Evolutionary conservation across 2,329 filamentous ascomycete genomes (phyloP).

Genomic region (Apiospora kogelbergensis): DNA sequence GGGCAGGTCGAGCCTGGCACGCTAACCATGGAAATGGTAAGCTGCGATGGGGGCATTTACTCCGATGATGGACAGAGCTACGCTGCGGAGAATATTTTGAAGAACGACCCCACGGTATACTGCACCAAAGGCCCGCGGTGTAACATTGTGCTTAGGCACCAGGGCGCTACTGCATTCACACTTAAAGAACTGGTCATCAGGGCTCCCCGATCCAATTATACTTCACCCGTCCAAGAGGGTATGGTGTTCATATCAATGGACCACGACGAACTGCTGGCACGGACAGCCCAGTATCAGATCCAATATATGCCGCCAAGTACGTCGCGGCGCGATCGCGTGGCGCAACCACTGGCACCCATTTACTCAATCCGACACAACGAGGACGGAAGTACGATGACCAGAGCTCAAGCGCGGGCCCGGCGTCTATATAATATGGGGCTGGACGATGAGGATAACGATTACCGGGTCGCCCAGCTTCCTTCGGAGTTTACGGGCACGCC

Average conservation of each 20-base stretch:
- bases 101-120: slow-evolving; percentile 81
- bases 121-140: slow-evolving; percentile 86
- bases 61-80: slow-evolving; percentile 60
- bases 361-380: slow-evolving; percentile 54
- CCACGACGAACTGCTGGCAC: slow-evolving; percentile 69
- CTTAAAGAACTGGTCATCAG: slow-evolving; percentile 86
- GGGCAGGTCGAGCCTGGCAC: slow-evolving; percentile 84
- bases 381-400: slow-evolving; percentile 49
- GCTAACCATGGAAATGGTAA: slow-evolving; percentile 83
- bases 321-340: slow-evolving; percentile 26
- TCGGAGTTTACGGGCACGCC: slow-evolving; percentile 50
- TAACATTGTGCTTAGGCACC: slow-evolving; percentile 82
- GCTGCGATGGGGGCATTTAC: slow-evolving; percentile 80
- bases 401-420: slow-evolving; percentile 42
- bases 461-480: slow-evolving; percentile 55
- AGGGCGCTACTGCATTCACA: slow-evolving; percentile 76
- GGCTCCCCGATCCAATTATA: slow-evolving; percentile 77
- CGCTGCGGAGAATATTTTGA: slow-evolving; percentile 77
- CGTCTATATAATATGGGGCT: slow-evolving; percentile 44
- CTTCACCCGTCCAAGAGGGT: slow-evolving; percentile 88
- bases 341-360: slow-evolving; percentile 36
- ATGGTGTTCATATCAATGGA: slow-evolving; percentile 91
- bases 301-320: slow-evolving; percentile 50
- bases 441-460: slow-evolving; percentile 44
- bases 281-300: slow-evolving; percentile 75